Evolutionary conservation across 129 eudicot genomes (phyloP).

Genomic region (Sambucus nigra): DNA sequence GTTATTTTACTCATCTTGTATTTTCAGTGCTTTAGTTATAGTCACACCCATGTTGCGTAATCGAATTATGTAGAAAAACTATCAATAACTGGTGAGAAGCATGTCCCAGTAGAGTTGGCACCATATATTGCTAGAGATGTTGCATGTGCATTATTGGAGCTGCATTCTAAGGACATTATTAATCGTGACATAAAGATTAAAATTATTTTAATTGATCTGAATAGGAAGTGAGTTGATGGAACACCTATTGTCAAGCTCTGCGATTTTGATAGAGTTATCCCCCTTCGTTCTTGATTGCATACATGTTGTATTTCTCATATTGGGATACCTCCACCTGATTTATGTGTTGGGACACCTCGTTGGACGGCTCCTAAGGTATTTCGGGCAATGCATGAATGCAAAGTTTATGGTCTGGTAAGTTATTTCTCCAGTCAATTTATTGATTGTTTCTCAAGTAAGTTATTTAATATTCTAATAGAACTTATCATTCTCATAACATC

Average conservation of each 20-base stretch:
- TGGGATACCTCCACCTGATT: slow-evolving; percentile 82
- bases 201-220: slow-evolving; percentile 59
- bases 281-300: slow-evolving; percentile 62
- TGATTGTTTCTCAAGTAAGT: background rate
- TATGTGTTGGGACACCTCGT: slow-evolving; percentile 94
- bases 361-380: slow-evolving; percentile 99
- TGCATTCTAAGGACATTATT: no score
- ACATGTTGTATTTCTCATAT: slow-evolving; percentile 75
- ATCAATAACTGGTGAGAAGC: slow-evolving; percentile 54
- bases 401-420: no score
- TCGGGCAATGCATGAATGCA: slow-evolving; percentile 56
- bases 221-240: slow-evolving; percentile 44
- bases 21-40: no score
- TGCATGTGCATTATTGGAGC: slow-evolving; percentile 65
- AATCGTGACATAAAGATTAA: no score
- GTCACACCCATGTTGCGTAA: no score
- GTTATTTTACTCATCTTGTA: no score
- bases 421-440: no score
- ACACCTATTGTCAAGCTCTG: no score
- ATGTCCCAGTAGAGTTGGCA: slow-evolving; percentile 39
- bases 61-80: slow-evolving; percentile 54
- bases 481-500: no score
- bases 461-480: no score
- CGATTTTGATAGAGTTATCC: slow-evolving; percentile 89
- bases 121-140: no score